A percentile compares a stretch with the other conserved stretches of the same genome.
Conservation (phyloP, 2,329 filamentous ascomycete species). For the Trichoderma pleuroti region DNA sequence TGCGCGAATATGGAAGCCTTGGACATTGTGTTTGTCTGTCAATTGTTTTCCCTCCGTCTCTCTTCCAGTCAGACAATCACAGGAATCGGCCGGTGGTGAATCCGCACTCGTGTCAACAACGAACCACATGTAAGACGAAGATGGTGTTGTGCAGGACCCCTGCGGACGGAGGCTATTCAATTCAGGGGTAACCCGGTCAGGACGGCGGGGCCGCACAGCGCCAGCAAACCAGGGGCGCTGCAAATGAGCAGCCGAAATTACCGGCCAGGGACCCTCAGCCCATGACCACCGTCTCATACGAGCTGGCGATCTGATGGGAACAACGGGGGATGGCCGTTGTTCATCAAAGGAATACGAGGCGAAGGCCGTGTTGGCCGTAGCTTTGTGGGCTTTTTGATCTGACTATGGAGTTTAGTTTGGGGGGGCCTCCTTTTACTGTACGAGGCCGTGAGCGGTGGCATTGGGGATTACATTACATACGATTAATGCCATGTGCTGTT, state of each 20-base stretch:
- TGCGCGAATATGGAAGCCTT: neutral
- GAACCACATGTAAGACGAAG: neutral
- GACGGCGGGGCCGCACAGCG: neutral
- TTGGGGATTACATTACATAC: neutral
- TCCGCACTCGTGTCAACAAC: neutral
- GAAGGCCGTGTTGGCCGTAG: neutral
- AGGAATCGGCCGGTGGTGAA: neutral
- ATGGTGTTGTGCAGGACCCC: neutral
- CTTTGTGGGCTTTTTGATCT: neutral
- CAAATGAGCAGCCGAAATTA: constrained; percentile 14
- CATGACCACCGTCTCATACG: neutral
- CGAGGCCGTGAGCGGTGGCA: neutral
- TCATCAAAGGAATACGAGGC: constrained; percentile 16
- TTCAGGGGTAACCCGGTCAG: neutral
- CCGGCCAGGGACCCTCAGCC: neutral
- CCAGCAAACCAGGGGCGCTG: neutral
- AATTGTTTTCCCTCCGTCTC: neutral
- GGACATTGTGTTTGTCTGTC: neutral
- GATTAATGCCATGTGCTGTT: neutral
- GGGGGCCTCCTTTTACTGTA: no score
- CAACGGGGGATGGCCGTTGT: neutral
- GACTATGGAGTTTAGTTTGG: neutral
- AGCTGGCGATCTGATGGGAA: neutral
- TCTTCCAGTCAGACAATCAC: neutral
- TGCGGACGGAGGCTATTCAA: neutral